Base-by-base conservation (phyloP, 768 basidiomycete species). In the Kwoniella dendrophila region DNA sequence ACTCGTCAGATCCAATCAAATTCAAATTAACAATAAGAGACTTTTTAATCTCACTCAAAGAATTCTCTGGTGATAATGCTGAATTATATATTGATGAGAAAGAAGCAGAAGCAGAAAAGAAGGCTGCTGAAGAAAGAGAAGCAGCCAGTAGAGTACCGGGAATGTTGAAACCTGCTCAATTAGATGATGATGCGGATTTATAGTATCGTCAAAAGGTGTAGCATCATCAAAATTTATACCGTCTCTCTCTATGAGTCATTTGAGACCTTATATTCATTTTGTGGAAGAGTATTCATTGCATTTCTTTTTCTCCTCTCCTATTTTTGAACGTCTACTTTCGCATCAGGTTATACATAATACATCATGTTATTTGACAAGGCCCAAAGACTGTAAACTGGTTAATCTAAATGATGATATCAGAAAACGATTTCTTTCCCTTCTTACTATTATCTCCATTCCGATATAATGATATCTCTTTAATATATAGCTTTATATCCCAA, bases 1-100 rank as follows among this genome's bases (percentile, higher is more conserved):
- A 78, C 45, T 79, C 80, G 29, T 56, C 57, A 51, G 82, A 83
- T 68, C 77, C 80, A 33, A 75, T 78, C 69, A 80, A 80, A 74
- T 87, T 70, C 87, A 97, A 98, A 82, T 82, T 91, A 68, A 88
- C 89, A 16, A 83, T 97, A 49, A 90, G 95, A 59, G 96, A 98
- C 80, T 99, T 98, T 88, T 86, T 99, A 58, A 92, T 99, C 70
- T 90, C 93, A 70, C 86, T 99, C 65, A 96, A 96, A 78, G 96
- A 98, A 80, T 98, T 96, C 82, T 92, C 92, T 5, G 90, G 88
- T 4, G 93, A 96, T 73, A 94, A 95, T 67, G 82, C 92, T 8
- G 96, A 97, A 67, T 82, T 97, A 36, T 97, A 84, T 81, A 82
- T 92, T 69, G 95, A 97, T 73, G 96, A 98, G 81, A 95, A 92